Evolutionary conservation across 148 eudicot species (phyloP), one percentile per base, ranked within the genome.

Genomic region (Salicornia ramosissima): DNA sequence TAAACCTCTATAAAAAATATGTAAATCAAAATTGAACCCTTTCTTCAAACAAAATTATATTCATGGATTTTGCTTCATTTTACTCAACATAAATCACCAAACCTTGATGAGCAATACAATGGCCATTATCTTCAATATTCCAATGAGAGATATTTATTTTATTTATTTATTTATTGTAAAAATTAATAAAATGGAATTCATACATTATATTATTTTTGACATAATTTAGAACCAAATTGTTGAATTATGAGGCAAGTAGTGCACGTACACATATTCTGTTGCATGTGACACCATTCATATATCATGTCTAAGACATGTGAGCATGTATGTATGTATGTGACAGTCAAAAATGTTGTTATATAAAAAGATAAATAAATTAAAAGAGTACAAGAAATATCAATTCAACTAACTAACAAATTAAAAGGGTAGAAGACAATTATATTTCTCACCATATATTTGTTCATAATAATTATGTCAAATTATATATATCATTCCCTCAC

Each of bases 251-350:
- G 33, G 12, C 2, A 16, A 63, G 0, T n/a, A 39, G 2, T 29
- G 9, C 16, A 34, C 25, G 49, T 33, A 68, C 60, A 39, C 49
- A 53, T 46, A 57, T 74, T 67, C 67, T 67, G 16, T 47, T 67
- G 50, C 77, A 74, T 74, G 77, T 74, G 77, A 67, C 24, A 33
- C 42, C 55, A 46, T 67, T 29, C 65, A 45, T 57, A 36, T 36
- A 73, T 57, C 71, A 74, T 67, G 58, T 59, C 57, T 60, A 31
- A 67, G 71, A 74, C 77, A 74, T 67, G 77, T 66, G 71, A 56
- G 45, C 15, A 18, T 62, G 34, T 34, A 24, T 55, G 8, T 40
- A 65, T 29, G 10, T 11, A 9, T 1, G 13, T 46, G 16, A 46
- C 15, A 46, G n/a, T 46, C 50, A 46, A 46, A n/a, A 46, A 46